A percentile compares a stretch with the other conserved stretches of the same genome.
These are phyloP conservation scores for Ceriops decandra DNA, from an alignment of 345 rosid genomes.

Conservation along the genomic window DNA sequence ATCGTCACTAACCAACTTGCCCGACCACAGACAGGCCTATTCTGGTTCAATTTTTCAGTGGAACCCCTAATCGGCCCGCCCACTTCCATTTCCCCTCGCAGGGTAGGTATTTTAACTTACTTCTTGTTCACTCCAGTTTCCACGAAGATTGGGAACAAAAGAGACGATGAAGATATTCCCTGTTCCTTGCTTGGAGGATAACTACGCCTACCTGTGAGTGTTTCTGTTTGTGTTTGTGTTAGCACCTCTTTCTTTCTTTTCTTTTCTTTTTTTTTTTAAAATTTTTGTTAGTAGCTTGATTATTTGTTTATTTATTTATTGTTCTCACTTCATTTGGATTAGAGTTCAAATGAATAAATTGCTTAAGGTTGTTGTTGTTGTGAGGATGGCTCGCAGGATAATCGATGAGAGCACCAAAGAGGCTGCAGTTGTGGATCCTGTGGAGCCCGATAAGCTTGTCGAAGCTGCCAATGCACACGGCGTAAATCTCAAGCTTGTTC, in stretches of 20 bases:
- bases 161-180: slow-evolving; percentile 41
- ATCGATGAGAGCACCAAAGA: slow-evolving; percentile 73
- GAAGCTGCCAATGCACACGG: slow-evolving; percentile 46
- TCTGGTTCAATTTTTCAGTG: too few species aligned
- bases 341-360: neutral
- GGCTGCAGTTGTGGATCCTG: slow-evolving; percentile 97
- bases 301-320: too few species aligned
- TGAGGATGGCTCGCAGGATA: slow-evolving; percentile 33
- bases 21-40: too few species aligned
- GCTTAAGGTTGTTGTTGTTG: too few species aligned
- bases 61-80: too few species aligned
- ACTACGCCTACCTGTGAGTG: slow-evolving; percentile 76
- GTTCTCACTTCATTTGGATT: neutral
- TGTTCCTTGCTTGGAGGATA: slow-evolving; percentile 81
- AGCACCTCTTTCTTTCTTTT: neutral
- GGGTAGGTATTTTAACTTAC: too few species aligned
- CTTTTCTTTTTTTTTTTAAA: too few species aligned
- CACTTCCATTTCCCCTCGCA: too few species aligned
- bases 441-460: slow-evolving; percentile 68
- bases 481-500: slow-evolving; percentile 56
- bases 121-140: too few species aligned
- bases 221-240: slow-evolving; percentile 35
- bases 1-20: too few species aligned
- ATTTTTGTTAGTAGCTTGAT: too few species aligned
- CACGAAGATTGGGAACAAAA: neutral